Conservation (phyloP, 2,329 filamentous ascomycete species). For the Aspergillus bombycis region DNA sequence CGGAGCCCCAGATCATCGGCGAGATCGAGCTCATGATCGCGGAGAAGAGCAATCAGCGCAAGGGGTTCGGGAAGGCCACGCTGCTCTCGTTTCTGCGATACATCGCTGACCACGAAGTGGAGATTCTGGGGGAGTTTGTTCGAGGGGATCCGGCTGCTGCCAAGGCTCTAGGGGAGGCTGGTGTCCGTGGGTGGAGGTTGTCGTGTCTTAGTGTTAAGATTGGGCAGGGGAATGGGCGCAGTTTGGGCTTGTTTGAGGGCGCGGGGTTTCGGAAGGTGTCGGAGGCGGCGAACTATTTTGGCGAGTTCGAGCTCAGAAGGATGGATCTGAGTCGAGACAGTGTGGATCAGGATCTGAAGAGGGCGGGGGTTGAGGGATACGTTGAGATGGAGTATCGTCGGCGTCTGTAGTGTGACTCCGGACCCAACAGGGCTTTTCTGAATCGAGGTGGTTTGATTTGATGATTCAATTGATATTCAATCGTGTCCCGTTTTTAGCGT, state of each 20-base stretch:
- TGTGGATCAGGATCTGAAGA: conserved; percentile 30
- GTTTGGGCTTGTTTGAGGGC: conserved; percentile 63
- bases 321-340: conserved; percentile 31
- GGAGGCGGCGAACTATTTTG: conserved; percentile 65
- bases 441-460: too few species aligned
- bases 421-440: too few species aligned
- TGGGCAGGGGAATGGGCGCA: conserved; percentile 57
- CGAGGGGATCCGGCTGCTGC: conserved; percentile 15
- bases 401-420: conserved; percentile 16
- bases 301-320: conserved; percentile 64
- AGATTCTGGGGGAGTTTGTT: conserved; percentile 62
- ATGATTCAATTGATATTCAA: not conserved
- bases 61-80: conserved; percentile 67
- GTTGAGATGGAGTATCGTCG: conserved; percentile 41
- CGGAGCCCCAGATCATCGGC: conserved; percentile 54
- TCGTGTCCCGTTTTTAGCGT: not conserved
- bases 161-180: conserved; percentile 15
- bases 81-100: conserved; percentile 72
- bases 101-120: conserved; percentile 56
- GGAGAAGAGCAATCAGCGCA: conserved; percentile 56
- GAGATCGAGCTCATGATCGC: conserved; percentile 92
- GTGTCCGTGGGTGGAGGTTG: conserved; percentile 22
- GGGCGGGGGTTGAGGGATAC: conserved; percentile 31
- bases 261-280: conserved; percentile 58
- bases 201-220: conserved; percentile 65